phyloP scores from a whole-genome alignment of 306 rosid species.

The Mimosa pudica region DNA sequence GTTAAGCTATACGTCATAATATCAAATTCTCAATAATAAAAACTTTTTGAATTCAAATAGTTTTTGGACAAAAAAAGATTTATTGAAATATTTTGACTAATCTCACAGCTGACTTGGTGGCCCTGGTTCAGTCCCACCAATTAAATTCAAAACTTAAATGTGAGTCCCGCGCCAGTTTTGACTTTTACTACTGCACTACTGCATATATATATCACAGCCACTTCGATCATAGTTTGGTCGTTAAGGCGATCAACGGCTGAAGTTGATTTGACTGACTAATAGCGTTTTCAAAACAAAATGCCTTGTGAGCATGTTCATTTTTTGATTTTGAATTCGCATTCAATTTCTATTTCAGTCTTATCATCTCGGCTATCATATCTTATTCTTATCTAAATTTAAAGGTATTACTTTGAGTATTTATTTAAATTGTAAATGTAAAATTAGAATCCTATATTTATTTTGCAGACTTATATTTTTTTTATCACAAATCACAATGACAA shows the following conservation, averaged over 20 bases:
- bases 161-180: conserved; percentile 35
- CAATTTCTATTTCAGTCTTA: background rate
- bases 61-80: background rate
- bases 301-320: background rate
- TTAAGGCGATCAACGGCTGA: conserved; percentile 23
- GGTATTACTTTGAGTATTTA: no score
- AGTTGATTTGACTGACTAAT: conserved; percentile 8
- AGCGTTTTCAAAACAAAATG: background rate
- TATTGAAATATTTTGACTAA: background rate
- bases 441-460: no score
- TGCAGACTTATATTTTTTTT: no score
- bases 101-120: background rate
- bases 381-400: no score
- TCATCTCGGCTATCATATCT: no score
- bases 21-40: no score
- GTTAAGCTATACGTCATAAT: no score
- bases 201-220: background rate
- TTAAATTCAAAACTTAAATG: conserved; percentile 22
- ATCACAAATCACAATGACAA: no score
- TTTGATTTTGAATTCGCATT: background rate
- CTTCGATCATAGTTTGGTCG: background rate
- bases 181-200: conserved; percentile 11
- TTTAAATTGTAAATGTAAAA: no score
- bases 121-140: background rate
- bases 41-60: no score